These are phyloP conservation scores for Pholiota conissans DNA, from an alignment of 768 basidiomycete species.

Conservation along the genomic window DNA sequence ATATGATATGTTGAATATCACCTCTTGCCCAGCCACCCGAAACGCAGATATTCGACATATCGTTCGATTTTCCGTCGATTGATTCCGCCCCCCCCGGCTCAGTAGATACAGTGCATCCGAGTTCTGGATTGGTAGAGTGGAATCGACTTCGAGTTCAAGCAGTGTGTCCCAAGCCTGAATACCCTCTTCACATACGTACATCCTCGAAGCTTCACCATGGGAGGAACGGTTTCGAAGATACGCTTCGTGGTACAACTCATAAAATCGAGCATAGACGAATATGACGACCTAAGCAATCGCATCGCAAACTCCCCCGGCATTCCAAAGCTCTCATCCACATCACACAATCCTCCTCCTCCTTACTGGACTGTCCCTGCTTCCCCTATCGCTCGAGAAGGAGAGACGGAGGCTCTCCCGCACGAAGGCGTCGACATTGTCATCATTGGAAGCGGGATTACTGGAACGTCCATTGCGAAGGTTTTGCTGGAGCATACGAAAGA, in stretches of 20 bases:
- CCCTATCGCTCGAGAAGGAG: conserved; percentile 35
- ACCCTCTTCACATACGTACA: too few relatives aligned
- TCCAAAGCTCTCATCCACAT: conserved; percentile 33
- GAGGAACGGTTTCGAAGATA: not conserved
- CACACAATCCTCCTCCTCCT: conserved; percentile 22
- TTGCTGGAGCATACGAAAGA: conserved; percentile 35
- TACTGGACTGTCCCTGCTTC: conserved; percentile 64
- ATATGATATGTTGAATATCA: not conserved
- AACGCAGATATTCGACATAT: not conserved
- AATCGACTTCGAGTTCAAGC: not conserved
- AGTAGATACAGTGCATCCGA: not conserved
- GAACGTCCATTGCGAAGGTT: conserved; percentile 55
- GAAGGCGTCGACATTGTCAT: conserved; percentile 63
- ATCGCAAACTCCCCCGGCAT: conserved; percentile 46
- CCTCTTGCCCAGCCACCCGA: not conserved
- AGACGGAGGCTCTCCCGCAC: conserved; percentile 28
- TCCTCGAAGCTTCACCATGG: not conserved
- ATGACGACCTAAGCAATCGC: conserved; percentile 22
- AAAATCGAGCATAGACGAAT: not conserved
- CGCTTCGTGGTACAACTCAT: not conserved
- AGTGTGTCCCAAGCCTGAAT: too few relatives aligned
- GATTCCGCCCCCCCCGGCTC: not conserved
- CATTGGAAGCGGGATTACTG: conserved; percentile 75
- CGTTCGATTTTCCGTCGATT: not conserved
- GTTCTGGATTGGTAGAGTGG: not conserved